Conservation (phyloP, 2,329 filamentous ascomycete species). For the Colletotrichum salicis region DNA sequence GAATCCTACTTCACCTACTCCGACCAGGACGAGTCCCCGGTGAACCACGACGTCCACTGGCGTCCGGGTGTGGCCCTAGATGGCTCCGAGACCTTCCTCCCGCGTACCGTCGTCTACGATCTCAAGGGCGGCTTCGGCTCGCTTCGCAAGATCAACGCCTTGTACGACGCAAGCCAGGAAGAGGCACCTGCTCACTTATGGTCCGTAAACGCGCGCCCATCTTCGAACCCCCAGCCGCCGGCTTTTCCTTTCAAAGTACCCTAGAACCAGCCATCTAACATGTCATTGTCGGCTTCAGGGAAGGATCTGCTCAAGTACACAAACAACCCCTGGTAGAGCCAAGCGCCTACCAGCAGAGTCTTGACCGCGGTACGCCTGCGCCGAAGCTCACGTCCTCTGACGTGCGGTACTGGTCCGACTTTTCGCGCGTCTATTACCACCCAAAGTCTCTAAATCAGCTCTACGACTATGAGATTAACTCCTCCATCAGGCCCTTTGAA, state of each 20-base stretch:
- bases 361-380: slow-evolving; percentile 76
- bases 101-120: slow-evolving; percentile 92
- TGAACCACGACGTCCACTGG: slow-evolving; percentile 91
- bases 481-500: slow-evolving; percentile 83
- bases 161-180: slow-evolving; percentile 72
- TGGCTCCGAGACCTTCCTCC: slow-evolving; percentile 90
- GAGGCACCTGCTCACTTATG: slow-evolving; percentile 45
- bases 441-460: slow-evolving; percentile 88
- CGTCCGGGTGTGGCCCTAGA: slow-evolving; percentile 83
- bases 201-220: slow-evolving; percentile 36
- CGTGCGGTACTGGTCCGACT: slow-evolving; percentile 98
- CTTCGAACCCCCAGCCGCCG: neutral
- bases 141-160: slow-evolving; percentile 84
- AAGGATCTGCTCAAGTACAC: slow-evolving; percentile 74
- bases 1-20: slow-evolving; percentile 97
- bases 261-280: slow-evolving; percentile 1
- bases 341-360: slow-evolving; percentile 80
- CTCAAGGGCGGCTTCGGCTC: slow-evolving; percentile 94
- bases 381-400: slow-evolving; percentile 73
- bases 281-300: slow-evolving; percentile 56
- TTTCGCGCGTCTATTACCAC: slow-evolving; percentile 91
- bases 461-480: slow-evolving; percentile 86
- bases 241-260: neutral
- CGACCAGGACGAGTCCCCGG: slow-evolving; percentile 70
- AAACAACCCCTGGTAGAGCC: slow-evolving; percentile 73